A percentile compares a stretch with the other conserved stretches of the same genome.
These are phyloP conservation scores for Raphanus sativus DNA, from an alignment of 345 rosid genomes.

Conservation along the genomic window DNA sequence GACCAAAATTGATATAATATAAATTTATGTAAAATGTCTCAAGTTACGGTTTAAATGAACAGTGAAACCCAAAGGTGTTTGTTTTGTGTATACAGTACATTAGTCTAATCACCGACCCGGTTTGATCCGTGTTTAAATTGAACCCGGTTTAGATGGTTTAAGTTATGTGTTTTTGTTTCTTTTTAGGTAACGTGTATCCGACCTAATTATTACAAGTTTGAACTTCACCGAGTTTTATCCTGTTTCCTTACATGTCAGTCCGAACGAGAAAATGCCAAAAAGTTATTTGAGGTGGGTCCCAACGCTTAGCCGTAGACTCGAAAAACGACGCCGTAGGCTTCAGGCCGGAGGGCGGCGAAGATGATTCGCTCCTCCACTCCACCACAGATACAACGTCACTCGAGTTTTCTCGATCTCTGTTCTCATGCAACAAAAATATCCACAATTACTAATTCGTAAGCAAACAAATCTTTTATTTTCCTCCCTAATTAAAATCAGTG, in stretches of 20 bases:
- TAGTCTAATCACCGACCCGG: neutral
- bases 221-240: conserved; percentile 9
- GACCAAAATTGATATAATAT: no score
- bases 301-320: neutral
- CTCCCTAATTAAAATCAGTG: no score
- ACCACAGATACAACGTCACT: conserved; percentile 21
- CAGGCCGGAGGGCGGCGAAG: conserved; percentile 34
- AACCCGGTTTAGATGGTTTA: neutral
- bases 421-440: neutral
- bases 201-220: conserved; percentile 24
- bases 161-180: neutral
- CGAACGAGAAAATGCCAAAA: conserved; percentile 23
- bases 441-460: neutral
- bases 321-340: conserved; percentile 28
- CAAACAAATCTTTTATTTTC: no score
- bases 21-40: no score
- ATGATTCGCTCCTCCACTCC: conserved; percentile 26
- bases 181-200: neutral
- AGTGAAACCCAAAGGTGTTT: no score
- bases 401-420: neutral
- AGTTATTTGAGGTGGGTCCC: neutral
- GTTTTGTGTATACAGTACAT: neutral
- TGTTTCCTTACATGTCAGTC: conserved; percentile 1
- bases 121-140: neutral
- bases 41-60: no score